Evolutionary conservation across 2,329 filamentous ascomycete genomes (phyloP), one percentile per base, ranked within the genome.

Genomic region (Trichoderma asperellum): DNA sequence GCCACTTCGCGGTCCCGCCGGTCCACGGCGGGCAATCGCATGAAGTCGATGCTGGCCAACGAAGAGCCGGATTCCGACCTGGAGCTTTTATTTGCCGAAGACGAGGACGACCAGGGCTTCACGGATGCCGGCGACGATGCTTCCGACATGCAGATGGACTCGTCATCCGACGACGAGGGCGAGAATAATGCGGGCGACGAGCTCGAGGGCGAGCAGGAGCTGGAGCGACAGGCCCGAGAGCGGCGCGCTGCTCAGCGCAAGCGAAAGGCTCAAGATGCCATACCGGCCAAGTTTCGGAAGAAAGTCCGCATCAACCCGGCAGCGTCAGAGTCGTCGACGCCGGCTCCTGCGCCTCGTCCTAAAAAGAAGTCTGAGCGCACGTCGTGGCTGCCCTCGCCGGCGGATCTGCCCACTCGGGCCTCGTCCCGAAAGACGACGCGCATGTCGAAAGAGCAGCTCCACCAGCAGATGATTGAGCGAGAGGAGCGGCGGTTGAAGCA

Each of bases 111-210:
- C 74, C 84, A 84, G 69, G 86, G 91, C 71, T 91, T 94, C 80
- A 89, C 88, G 66, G 91, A 94, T 75, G 88, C 85, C 7, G 90
- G 88, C 57, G 86, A 85, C 12, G 87, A 87, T 66, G 88, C 83
- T 2, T 92, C 91, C 1, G 95, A 97, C 77, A 89, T 92, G 73
- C 90, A 92, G 58, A 91, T 97, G 83, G 93, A 96, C 75, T 94
- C 92, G 16, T 96, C 93, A 0, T 92, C 89, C 0, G 92, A 93
- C 72, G 91, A 94, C 58, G 93, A 96, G 60, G 93, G 96, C 70
- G 73, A 75, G 29, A 84, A 91, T 70, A 79, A 81, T 47, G 81
- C 77, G 34, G 64, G 40, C 29, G 86, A 96, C 73, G 93, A 97
- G 53, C 79, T 96, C 5, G 92, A 93, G 68, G 96, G 96, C 40